A percentile compares a stretch with the other conserved stretches of the same genome.
Evolutionary conservation across 768 basidiomycete genomes (phyloP).

Genomic region (Leucogyrophana mollusca): DNA sequence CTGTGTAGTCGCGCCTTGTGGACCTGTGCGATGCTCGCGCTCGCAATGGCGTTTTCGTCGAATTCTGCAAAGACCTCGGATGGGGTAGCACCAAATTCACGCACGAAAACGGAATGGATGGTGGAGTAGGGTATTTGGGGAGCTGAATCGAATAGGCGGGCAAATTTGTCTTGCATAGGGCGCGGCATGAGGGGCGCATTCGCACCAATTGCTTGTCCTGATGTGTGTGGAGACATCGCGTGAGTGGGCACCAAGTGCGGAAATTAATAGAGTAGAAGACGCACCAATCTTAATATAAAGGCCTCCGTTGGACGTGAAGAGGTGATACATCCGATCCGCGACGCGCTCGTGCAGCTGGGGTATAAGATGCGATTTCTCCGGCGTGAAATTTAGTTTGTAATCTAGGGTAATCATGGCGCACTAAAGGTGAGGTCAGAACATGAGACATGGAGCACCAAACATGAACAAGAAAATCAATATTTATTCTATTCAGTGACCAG

Average conservation of each 20-base stretch:
- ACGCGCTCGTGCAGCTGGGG: conserved; percentile 84
- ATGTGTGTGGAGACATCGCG: neutral
- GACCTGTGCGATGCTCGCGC: conserved; percentile 92
- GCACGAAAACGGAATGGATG: conserved; percentile 62
- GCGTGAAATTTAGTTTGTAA: conserved; percentile 88
- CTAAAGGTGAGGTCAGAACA: conserved; percentile 34
- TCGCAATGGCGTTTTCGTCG: conserved; percentile 74
- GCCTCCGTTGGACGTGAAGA: conserved; percentile 82
- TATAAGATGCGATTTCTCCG: conserved; percentile 67
- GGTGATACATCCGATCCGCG: conserved; percentile 69
- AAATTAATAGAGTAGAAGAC: conserved; percentile 18
- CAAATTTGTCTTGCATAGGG: conserved; percentile 81
- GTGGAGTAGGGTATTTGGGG: conserved; percentile 78
- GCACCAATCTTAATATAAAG: conserved; percentile 82
- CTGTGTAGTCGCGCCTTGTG: conserved; percentile 67
- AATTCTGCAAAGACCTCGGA: conserved; percentile 79
- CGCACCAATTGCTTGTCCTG: conserved; percentile 77
- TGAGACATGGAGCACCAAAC: no score
- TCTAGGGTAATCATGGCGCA: conserved; percentile 71
- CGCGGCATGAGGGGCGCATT: conserved; percentile 84
- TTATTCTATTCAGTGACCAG: no score
- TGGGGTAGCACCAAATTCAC: conserved; percentile 70
- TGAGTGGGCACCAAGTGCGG: neutral
- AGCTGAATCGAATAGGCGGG: conserved; percentile 83
- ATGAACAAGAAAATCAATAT: no score